A percentile compares a stretch with the other conserved stretches of the same genome.
These are phyloP conservation scores for Gautieria morchelliformis DNA, from an alignment of 768 basidiomycete species.

Conservation along the genomic window DNA sequence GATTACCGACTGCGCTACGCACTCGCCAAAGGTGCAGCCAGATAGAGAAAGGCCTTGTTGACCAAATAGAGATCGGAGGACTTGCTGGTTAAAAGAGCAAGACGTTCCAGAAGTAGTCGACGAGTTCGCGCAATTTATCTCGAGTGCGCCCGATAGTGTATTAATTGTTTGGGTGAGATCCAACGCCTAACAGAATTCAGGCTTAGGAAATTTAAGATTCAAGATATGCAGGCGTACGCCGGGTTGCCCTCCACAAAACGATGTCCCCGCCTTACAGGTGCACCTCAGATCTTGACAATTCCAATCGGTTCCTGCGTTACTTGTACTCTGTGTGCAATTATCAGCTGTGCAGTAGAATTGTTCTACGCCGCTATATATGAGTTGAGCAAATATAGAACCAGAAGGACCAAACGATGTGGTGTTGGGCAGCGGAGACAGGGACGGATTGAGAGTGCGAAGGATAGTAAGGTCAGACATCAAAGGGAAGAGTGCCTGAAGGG, in stretches of 20 bases:
- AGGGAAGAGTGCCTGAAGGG: slow-evolving; percentile 68
- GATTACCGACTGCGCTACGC: slow-evolving; percentile 72
- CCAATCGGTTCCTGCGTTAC: slow-evolving; percentile 44
- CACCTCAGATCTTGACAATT: slow-evolving; percentile 67
- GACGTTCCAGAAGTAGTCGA: slow-evolving; percentile 36
- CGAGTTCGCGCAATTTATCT: slow-evolving; percentile 52
- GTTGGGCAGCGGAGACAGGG: slow-evolving; percentile 59
- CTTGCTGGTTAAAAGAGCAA: slow-evolving; percentile 71
- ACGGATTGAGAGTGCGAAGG: slow-evolving; percentile 61
- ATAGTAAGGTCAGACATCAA: slow-evolving; percentile 66
- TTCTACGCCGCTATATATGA: slow-evolving; percentile 73
- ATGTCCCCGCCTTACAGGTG: slow-evolving; percentile 54
- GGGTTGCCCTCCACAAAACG: slow-evolving; percentile 58
- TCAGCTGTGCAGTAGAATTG: slow-evolving; percentile 81
- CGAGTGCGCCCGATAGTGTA: slow-evolving; percentile 51
- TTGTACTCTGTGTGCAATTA: slow-evolving; percentile 54
- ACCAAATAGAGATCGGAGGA: slow-evolving; percentile 66
- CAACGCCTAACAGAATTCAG: slow-evolving; percentile 11
- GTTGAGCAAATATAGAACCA: slow-evolving; percentile 52
- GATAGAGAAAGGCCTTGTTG: slow-evolving; percentile 57
- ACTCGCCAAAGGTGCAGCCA: slow-evolving; percentile 81
- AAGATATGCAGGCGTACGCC: slow-evolving; percentile 14
- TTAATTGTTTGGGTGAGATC: slow-evolving; percentile 59
- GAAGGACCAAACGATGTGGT: slow-evolving; percentile 46
- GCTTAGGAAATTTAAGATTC: background rate